These are phyloP conservation scores for Oryza coarctata DNA, from an alignment of 176 grass and related monocot species.

Conservation along the genomic window DNA sequence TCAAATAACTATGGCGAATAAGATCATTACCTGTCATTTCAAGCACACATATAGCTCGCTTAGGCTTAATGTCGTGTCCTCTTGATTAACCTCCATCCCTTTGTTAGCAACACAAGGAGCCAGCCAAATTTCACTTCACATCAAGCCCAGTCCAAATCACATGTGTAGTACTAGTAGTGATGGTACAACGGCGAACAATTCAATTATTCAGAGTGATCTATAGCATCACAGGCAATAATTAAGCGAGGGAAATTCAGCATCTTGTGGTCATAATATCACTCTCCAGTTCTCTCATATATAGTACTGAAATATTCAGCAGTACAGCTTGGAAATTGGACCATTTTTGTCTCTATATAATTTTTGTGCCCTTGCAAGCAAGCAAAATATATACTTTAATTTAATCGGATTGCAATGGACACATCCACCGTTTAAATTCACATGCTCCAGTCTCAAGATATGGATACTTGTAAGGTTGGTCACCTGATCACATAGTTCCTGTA, in stretches of 20 bases:
- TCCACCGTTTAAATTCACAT: constrained; percentile 26
- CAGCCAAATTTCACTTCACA: constrained; percentile 32
- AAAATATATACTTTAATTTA: background rate
- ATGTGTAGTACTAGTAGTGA: background rate
- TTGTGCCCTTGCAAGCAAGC: background rate
- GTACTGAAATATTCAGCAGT: background rate
- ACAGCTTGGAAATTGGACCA: background rate
- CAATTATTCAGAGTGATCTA: background rate
- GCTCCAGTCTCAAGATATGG: constrained; percentile 23
- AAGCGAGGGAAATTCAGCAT: background rate
- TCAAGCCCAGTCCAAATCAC: background rate
- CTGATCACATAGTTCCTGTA: constrained; percentile 42
- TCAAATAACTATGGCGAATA: constrained; percentile 1
- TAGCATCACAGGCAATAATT: constrained; percentile 25
- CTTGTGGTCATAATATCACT: background rate
- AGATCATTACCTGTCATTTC: constrained; percentile 21
- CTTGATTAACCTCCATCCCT: background rate
- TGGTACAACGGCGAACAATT: background rate
- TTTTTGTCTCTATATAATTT: background rate
- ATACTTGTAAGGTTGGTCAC: constrained; percentile 19
- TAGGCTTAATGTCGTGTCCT: constrained; percentile 37
- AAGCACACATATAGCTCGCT: background rate
- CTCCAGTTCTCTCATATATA: background rate
- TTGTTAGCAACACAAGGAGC: background rate
- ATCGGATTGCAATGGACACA: constrained; percentile 6